Evolutionary conservation across 140 eudicot species (phyloP).

Genomic region (Cichorium intybus): DNA sequence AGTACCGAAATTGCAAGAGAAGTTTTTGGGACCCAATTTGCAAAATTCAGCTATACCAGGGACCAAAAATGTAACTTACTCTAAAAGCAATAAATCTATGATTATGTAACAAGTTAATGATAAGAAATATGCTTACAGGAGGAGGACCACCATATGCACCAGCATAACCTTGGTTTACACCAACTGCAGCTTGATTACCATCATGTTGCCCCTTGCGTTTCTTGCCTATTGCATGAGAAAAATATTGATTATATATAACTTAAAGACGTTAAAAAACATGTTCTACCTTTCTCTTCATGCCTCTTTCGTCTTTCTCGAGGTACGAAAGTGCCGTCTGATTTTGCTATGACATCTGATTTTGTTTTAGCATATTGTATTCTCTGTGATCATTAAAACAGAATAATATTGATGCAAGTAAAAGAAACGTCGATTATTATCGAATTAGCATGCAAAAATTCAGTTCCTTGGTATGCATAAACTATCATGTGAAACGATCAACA

Average conservation of each 20-base stretch:
- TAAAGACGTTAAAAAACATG: neutral
- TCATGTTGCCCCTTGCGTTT: conserved; percentile 86
- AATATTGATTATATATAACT: neutral
- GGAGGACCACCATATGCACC: conserved; percentile 83
- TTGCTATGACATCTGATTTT: conserved; percentile 82
- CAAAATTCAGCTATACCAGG: too few species aligned
- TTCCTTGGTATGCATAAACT: neutral
- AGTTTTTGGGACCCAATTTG: too few species aligned
- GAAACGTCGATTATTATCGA: neutral
- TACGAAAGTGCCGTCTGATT: conserved; percentile 92
- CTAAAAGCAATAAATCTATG: neutral
- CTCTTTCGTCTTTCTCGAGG: conserved; percentile 94
- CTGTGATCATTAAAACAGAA: conserved; percentile 35
- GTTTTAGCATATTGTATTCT: conserved; percentile 97
- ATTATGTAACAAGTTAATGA: neutral
- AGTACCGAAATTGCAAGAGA: too few species aligned
- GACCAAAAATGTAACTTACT: too few species aligned
- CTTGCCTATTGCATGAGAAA: conserved; percentile 43
- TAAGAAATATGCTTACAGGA: conserved; percentile 50
- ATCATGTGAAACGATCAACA: conserved; percentile 3
- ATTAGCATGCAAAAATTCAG: neutral
- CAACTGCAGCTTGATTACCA: conserved; percentile 73
- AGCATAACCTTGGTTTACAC: conserved; percentile 59
- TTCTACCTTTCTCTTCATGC: conserved; percentile 86
- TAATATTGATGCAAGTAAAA: neutral